A percentile compares a stretch with the other conserved stretches of the same genome.
Conservation (phyloP, 441 rosid species). For the Brassica balearica region DNA sequence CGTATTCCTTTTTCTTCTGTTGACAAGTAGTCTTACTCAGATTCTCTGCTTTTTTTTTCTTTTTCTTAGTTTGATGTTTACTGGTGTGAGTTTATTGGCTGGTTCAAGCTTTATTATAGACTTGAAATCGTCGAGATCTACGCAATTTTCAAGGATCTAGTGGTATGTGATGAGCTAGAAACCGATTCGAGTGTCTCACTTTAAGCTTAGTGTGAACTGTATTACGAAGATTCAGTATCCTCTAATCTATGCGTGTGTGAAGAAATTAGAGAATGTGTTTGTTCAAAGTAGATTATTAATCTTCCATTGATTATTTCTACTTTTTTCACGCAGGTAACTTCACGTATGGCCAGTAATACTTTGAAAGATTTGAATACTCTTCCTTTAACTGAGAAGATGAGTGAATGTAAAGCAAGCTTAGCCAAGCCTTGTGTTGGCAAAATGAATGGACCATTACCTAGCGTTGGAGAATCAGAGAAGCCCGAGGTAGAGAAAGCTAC, state of each 20-base stretch:
- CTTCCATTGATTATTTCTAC: too few relatives aligned
- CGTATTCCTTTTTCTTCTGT: neutral
- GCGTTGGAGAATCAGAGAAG: neutral
- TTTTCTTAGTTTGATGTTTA: too few relatives aligned
- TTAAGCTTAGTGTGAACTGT: constrained; percentile 1
- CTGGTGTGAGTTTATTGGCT: too few relatives aligned
- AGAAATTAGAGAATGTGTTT: neutral
- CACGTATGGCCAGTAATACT: neutral
- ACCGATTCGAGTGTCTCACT: constrained; percentile 10
- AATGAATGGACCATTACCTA: neutral
- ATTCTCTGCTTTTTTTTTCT: too few relatives aligned
- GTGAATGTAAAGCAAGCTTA: neutral
- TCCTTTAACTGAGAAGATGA: neutral
- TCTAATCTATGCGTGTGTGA: neutral
- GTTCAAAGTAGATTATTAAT: neutral
- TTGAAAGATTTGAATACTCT: constrained; percentile 7
- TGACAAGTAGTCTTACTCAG: too few relatives aligned
- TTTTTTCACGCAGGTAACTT: too few relatives aligned
- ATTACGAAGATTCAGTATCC: constrained; percentile 1
- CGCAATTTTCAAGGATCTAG: too few relatives aligned
- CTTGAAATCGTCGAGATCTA: too few relatives aligned
- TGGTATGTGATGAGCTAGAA: constrained; percentile 1
- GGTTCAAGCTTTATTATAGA: too few relatives aligned
- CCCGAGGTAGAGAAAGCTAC: neutral
- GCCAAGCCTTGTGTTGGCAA: neutral